phyloP scores from a whole-genome alignment of 768 basidiomycete species.

The Omphalotus guepiniiformis region DNA sequence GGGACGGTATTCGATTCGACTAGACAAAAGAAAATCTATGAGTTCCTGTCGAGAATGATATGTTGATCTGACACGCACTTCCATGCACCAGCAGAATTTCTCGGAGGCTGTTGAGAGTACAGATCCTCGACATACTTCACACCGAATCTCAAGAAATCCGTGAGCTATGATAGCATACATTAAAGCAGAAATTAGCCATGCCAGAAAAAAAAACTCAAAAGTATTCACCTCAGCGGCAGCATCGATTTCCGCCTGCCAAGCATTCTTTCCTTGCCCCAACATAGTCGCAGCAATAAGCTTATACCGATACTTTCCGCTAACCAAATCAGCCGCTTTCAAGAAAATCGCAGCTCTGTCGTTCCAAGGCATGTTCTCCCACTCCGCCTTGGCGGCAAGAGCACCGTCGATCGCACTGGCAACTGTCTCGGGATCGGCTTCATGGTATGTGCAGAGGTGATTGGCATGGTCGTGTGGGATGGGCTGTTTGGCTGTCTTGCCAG shows the following conservation, averaged over 20 bases:
- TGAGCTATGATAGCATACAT: constrained; percentile 52
- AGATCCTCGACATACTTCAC: constrained; percentile 97
- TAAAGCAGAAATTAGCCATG: too few relatives aligned
- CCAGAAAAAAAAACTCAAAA: too few relatives aligned
- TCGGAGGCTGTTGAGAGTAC: constrained; percentile 84
- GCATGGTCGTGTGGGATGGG: constrained; percentile 85
- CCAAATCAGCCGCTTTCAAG: constrained; percentile 94
- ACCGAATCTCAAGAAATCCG: constrained; percentile 94
- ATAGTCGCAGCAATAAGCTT: constrained; percentile 95
- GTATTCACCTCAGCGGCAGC: constrained; percentile 88
- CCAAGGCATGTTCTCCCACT: constrained; percentile 96
- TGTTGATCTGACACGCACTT: constrained; percentile 89
- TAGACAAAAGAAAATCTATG: constrained; percentile 24
- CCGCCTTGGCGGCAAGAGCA: constrained; percentile 78
- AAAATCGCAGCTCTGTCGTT: constrained; percentile 97
- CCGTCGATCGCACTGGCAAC: constrained; percentile 80
- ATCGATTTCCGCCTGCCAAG: constrained; percentile 99
- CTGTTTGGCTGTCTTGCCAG: constrained; percentile 76
- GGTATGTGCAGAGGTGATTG: constrained; percentile 76
- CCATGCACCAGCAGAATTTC: constrained; percentile 86
- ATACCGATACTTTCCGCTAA: constrained; percentile 94
- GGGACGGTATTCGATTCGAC: constrained; percentile 93
- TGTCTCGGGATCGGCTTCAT: constrained; percentile 78
- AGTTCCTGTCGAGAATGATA: not conserved
- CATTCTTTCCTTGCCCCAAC: constrained; percentile 98